Evolutionary conservation across 108 stramenopile genomes (phyloP), one percentile per base, ranked within the genome.

Genomic region (Nannochloropsis granulata): DNA sequence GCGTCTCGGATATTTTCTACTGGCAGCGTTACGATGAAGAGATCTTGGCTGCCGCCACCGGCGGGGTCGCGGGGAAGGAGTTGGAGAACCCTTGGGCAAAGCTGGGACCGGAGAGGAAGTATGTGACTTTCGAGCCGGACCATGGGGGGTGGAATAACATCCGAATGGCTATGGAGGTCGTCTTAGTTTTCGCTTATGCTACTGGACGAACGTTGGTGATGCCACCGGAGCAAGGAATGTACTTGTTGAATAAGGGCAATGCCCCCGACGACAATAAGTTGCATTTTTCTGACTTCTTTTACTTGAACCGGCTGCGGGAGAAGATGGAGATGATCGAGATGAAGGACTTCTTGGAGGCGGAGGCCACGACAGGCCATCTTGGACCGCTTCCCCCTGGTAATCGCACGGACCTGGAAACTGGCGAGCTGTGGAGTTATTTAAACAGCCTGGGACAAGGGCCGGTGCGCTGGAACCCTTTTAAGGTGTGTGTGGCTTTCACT

Each of bases 131-230:
- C 23, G 90, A 90, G 80, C 71, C 85, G 25, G 90, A 90, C 79
- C 19, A 13, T 13, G 90, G 90, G 13, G 90, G 90, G 12, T 91
- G 90, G 90, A 91, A 91, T 78, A 91, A 91, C 86, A 90, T 91
- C 82, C 80, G 56, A 71, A 71, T 71, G 56, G 56, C 56, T n/a
- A 71, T 71, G 56, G 95, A 95, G 90, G 92, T 89, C 34, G 86
- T 96, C 79, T 85, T 94, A 43, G 92, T 94, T 25, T 43, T 94
- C 43, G 95, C 94, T 25, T 88, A 92, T 44, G 93, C 90, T 42
- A 94, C 93, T 16, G 94, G 95, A 71, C 84, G 96, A 43, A 94
- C 94, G 8, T 81, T 96, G 34, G 94, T 96, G 2, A 82, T 95
- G 79, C 96, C 94, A 19, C 96, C 96, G n/a, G 92, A 92, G 26